Evolutionary conservation across 768 basidiomycete genomes (phyloP), one percentile per base, ranked within the genome.

Genomic region (Daedaleopsis nitida): DNA sequence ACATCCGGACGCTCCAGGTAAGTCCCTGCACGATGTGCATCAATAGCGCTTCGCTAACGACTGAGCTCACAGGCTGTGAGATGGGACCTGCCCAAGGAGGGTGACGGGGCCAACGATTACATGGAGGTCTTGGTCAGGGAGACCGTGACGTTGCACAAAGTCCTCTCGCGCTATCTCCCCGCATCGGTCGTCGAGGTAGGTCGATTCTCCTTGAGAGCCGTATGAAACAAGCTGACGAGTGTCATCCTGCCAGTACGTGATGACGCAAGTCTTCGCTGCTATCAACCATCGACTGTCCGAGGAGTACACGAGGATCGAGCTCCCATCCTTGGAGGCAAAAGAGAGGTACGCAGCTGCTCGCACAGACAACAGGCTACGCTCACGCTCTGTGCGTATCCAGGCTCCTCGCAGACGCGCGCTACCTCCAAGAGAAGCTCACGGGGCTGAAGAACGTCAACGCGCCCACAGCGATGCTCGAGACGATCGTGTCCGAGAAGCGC

Each of bases 111-210:
- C 58, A 94, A 93, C 70, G 81, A 84, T n/a, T 98, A 98, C 75
- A 95, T 97, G 84, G 89, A 96, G 68, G 77, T 93, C 58, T 80
- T 99, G 44, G 87, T 96, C 68, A 96, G 94, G 75, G 97, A 99
- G 76, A 96, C 95, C 19, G 89, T 92, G 58, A 96, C 93, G 32
- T 80, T 99, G 53, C 94, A 98, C 77, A 98, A 96, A 72, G 94
- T 99, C 53, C 80, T 98, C 45, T 92, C 93, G 49, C 90, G 96
- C 51, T 98, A 97, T 75, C 80, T 98, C 32, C 80, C 91, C 16
- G 74, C 80, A 48, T 81, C 84, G 35, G 83, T 94, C 27, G 92
- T 97, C 47, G 93, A 96, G 85, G 94, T 93, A 69, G 70, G 87
- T 7, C 27, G 27, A 32, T 7, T 69, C 10, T 45, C 21, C 11